Base-by-base conservation (phyloP, 2,329 filamentous ascomycete species). In the Sclerotinia borealis region DNA sequence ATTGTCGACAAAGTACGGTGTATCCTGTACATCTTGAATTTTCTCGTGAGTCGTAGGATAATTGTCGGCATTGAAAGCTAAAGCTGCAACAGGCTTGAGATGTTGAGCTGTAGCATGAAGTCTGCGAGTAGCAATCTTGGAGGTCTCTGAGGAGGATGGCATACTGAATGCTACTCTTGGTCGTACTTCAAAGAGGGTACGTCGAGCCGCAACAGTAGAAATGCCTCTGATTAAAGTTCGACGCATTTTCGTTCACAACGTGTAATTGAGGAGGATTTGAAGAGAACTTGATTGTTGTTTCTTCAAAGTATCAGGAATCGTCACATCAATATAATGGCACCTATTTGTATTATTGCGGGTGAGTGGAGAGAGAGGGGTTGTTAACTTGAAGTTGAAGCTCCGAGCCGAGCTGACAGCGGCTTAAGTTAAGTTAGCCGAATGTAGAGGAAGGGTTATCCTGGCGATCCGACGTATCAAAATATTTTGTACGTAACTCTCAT, bases 1-100 rank as follows among this genome's bases (percentile, higher is more conserved):
- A 79, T 95, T 95, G 81, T 95, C 84, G 70, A 95, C 75, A 76
- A 95, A 95, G 80, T 90, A 92, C 34, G 86, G 88, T 17, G 91
- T 93, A 75, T 93, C 85, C 70, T 83, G 77, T 43, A 89, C 86
- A 64, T 84, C 77, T 69, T 83, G 72, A 71, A 92, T 86, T 78
- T 85, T 86, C 61, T 89, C 87, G 79, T 95, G 91, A 27, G 81
- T 85, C 61, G 81, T 88, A 31, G 88, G 89, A 76, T 88, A 93
- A 74, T 77, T 82, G 52, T 81, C 81, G 13, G 84, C 78, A 25
- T 81, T 83, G 62, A 81, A 84, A 49, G 81, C 79, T 60, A 86
- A 77, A n/a, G 80, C 79, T 52, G 78, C 78, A 64, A 80, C 78
- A 34, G 83, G 79, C 69, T 79, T 79, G 51, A 86, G 78, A 68